Conservation (phyloP, 2,329 filamentous ascomycete genomes). For the Ceratocystis cubensis region DNA sequence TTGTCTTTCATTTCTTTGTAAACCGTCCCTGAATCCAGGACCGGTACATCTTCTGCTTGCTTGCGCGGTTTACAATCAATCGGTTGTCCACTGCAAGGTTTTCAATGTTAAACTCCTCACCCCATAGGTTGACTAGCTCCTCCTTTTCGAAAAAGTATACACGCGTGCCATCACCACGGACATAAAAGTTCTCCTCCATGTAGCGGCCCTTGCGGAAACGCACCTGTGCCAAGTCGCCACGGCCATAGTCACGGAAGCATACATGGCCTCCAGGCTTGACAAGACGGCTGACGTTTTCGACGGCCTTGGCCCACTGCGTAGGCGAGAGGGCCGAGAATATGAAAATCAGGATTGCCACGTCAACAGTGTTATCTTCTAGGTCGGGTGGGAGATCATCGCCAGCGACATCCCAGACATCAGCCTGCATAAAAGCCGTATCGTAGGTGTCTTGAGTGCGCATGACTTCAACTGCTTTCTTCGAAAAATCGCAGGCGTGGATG, state of each 20-base stretch:
- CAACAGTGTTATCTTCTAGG: constrained; percentile 64
- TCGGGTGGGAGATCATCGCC: constrained; percentile 61
- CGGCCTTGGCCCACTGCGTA: constrained; percentile 67
- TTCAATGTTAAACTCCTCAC: constrained; percentile 41
- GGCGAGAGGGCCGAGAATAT: constrained; percentile 90
- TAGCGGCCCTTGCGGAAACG: constrained; percentile 93
- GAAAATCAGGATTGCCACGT: constrained; percentile 90
- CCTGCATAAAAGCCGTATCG: constrained; percentile 52
- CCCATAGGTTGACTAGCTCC: constrained; percentile 71
- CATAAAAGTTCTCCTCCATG: constrained; percentile 94
- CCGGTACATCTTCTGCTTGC: constrained; percentile 92
- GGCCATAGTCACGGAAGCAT: constrained; percentile 90
- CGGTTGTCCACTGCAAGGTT: constrained; percentile 76
- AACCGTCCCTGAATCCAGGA: constrained; percentile 90
- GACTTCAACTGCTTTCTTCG: constrained; percentile 84
- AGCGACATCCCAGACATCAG: constrained; percentile 90
- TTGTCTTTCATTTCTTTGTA: constrained; percentile 45
- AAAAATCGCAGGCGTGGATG: constrained; percentile 92
- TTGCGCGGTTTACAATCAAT: constrained; percentile 80
- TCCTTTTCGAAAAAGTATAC: constrained; percentile 95
- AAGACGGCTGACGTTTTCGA: constrained; percentile 66
- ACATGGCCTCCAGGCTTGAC: constrained; percentile 89
- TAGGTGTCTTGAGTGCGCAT: constrained; percentile 75
- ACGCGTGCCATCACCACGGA: constrained; percentile 84
- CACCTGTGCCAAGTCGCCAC: constrained; percentile 90